Percentiles rank a stretch among this genome's conserved stretches.
Conservation (phyloP, 768 basidiomycete species). For the Panellus pusillus region DNA sequence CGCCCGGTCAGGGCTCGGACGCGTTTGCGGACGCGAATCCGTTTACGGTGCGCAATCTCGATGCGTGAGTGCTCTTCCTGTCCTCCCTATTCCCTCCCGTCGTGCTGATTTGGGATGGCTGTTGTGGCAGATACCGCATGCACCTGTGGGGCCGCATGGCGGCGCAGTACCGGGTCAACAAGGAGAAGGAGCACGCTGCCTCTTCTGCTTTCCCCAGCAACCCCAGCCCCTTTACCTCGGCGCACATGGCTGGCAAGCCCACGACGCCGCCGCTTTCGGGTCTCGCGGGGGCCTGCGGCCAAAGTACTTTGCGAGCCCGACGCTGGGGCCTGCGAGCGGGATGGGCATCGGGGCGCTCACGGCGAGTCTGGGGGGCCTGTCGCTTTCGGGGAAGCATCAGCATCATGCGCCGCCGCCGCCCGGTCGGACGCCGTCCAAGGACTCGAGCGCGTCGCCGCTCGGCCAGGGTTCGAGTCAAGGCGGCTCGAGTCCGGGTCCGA, state of each 20-base stretch:
- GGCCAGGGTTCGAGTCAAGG: too few species aligned
- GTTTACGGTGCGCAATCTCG: slow-evolving; percentile 86
- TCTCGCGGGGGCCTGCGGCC: slow-evolving; percentile 43
- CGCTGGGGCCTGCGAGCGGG: slow-evolving; percentile 21
- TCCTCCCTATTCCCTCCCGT: slow-evolving; percentile 8
- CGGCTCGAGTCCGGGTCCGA: slow-evolving; percentile 18
- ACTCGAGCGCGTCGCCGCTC: too few species aligned
- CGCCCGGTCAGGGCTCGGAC: slow-evolving; percentile 37
- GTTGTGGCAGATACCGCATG: slow-evolving; percentile 64
- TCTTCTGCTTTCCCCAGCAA: slow-evolving; percentile 33
- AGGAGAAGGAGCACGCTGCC: slow-evolving; percentile 23
- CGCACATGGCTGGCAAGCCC: slow-evolving; percentile 1
- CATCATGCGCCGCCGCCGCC: slow-evolving; percentile 27
- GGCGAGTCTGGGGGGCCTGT: slow-evolving; percentile 17
- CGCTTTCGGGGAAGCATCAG: slow-evolving; percentile 51
- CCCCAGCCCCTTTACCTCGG: slow-evolving; percentile 20
- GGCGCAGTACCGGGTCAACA: slow-evolving; percentile 55
- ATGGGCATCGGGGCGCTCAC: not conserved
- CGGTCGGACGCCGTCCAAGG: too few species aligned
- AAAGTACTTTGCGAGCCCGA: slow-evolving; percentile 34
- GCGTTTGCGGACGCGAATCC: slow-evolving; percentile 77
- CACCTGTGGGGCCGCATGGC: slow-evolving; percentile 93
- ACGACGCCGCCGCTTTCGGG: slow-evolving; percentile 28
- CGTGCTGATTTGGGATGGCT: not conserved
- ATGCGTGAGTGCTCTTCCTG: slow-evolving; percentile 53